A percentile compares a stretch with the other conserved stretches of the same genome.
These are phyloP conservation scores for Rhodotorula graminis DNA, from an alignment of 768 basidiomycete genomes.

Conservation along the genomic window DNA sequence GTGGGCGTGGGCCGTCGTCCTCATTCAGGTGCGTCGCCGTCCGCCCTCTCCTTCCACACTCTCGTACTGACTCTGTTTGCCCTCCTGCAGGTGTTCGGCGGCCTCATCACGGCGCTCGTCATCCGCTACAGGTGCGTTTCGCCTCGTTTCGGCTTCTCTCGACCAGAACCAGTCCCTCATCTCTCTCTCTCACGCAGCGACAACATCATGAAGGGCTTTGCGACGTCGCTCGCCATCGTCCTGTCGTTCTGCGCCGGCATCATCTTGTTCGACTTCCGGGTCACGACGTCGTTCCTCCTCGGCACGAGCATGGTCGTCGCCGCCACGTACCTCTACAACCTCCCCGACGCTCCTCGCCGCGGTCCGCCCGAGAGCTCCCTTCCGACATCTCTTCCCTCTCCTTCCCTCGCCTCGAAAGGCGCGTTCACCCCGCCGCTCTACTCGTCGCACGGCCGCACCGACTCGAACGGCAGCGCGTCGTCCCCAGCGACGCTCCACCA, in stretches of 20 bases:
- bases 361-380: neutral
- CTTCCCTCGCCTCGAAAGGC: slow-evolving; percentile 2
- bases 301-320: slow-evolving; percentile 77
- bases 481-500: neutral
- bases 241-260: slow-evolving; percentile 90
- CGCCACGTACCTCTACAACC: slow-evolving; percentile 90
- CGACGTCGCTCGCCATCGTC: slow-evolving; percentile 87
- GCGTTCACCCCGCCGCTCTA: neutral
- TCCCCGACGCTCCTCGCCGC: slow-evolving; percentile 50
- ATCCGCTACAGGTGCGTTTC: slow-evolving; percentile 79
- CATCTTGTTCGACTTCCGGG: slow-evolving; percentile 78
- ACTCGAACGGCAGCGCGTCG: neutral
- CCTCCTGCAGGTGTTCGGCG: slow-evolving; percentile 70
- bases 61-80: neutral
- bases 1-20: slow-evolving; percentile 88
- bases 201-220: slow-evolving; percentile 62
- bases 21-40: slow-evolving; percentile 49
- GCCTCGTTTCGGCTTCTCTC: too few relatives aligned
- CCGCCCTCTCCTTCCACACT: neutral
- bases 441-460: neutral
- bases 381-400: slow-evolving; percentile 13
- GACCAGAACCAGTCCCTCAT: too few relatives aligned
- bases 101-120: slow-evolving; percentile 83
- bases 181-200: slow-evolving; percentile 18
- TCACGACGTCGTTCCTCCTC: slow-evolving; percentile 77